Evolutionary conservation across 441 rosid species (phyloP).

Genomic region (Bruguiera hainesii): DNA sequence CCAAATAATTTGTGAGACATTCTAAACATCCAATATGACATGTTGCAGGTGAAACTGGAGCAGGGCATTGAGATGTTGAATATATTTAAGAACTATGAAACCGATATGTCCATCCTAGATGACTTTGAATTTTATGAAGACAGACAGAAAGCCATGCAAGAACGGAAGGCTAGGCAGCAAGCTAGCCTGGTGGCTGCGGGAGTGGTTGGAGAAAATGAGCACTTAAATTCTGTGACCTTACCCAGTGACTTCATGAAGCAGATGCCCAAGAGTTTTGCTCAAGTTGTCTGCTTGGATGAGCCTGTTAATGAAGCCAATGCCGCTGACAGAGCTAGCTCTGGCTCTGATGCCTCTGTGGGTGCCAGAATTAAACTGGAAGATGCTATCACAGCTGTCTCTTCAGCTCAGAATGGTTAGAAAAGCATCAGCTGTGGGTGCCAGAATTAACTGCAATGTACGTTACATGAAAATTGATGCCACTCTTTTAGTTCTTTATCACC

Average conservation of each 20-base stretch:
- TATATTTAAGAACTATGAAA: conserved; percentile 61
- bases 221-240: conserved; percentile 25
- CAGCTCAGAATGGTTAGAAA: conserved; percentile 44
- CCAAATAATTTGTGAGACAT: background rate
- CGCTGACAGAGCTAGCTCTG: conserved; percentile 29
- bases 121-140: conserved; percentile 74
- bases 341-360: conserved; percentile 26
- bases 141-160: conserved; percentile 50
- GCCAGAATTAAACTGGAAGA: conserved; percentile 30
- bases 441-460: conserved; percentile 14
- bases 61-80: conserved; percentile 75
- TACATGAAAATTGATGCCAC: conserved; percentile 9
- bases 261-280: conserved; percentile 43
- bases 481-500: conserved; percentile 15
- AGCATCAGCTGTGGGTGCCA: background rate
- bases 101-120: conserved; percentile 54
- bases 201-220: conserved; percentile 46
- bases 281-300: conserved; percentile 39
- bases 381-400: conserved; percentile 27
- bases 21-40: background rate
- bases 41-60: conserved; percentile 59
- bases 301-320: conserved; percentile 24
- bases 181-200: conserved; percentile 18
- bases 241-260: conserved; percentile 34
- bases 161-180: conserved; percentile 49